phyloP scores from a whole-genome alignment of 495 filamentous ascomycete species.

The Podospora pseudoanserina region DNA sequence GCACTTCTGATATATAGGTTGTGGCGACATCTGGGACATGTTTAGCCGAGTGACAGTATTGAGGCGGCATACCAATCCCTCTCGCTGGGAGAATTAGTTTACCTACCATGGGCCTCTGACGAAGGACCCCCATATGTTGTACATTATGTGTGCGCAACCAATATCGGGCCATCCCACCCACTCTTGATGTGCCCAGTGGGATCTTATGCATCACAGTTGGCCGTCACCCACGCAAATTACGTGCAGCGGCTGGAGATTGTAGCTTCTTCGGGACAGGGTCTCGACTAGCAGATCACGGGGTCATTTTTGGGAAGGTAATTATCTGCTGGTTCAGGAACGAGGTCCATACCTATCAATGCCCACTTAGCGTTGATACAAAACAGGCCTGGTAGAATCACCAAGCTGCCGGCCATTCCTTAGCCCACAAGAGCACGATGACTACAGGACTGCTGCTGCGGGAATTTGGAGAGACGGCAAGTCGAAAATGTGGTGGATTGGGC shows the following conservation, averaged over 20 bases:
- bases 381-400: no score
- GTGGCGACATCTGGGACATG: no score
- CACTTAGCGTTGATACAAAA: no score
- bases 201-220: constrained; percentile 17
- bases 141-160: constrained; percentile 7
- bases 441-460: constrained; percentile 4
- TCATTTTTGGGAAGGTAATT: not conserved
- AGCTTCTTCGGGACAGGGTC: constrained; percentile 17
- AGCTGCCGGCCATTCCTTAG: not conserved
- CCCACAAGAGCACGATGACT: not conserved
- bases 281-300: constrained; percentile 26
- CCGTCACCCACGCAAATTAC: constrained; percentile 18
- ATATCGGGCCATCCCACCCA: constrained; percentile 4
- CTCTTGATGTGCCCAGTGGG: constrained; percentile 8
- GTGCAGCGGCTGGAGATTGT: constrained; percentile 30
- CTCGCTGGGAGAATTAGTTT: no score
- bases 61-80: no score
- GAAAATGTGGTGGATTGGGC: not conserved
- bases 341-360: no score
- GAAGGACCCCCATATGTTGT: constrained; percentile 6
- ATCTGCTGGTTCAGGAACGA: not conserved
- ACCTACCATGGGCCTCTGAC: not conserved
- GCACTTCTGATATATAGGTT: no score
- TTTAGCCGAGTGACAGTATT: no score
- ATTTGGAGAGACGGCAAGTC: not conserved